Percentiles rank a stretch among this genome's conserved stretches.
Conservation (phyloP, 352 stramenopile genomes). For the Globisporangium splendens region DNA sequence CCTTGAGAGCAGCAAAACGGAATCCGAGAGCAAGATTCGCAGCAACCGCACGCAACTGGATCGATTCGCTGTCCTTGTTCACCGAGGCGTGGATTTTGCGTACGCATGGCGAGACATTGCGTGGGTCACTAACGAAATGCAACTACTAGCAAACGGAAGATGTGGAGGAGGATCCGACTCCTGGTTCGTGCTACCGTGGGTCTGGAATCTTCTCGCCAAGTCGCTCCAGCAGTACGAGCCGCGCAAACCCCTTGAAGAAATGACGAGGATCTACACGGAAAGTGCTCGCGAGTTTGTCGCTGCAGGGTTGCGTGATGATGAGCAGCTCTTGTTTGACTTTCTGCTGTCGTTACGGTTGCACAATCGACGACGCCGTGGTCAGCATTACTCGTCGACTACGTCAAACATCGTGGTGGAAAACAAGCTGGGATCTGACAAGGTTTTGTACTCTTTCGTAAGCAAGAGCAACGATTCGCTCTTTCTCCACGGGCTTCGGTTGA, state of each 20-base stretch:
- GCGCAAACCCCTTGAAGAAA: slow-evolving; percentile 18
- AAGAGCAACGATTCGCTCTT: slow-evolving; percentile 23
- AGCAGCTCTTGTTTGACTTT: slow-evolving; percentile 33
- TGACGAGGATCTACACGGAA: slow-evolving; percentile 14
- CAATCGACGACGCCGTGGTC: slow-evolving; percentile 4
- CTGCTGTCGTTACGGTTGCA: slow-evolving; percentile 35
- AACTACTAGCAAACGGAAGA: background rate
- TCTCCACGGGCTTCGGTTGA: slow-evolving; percentile 19
- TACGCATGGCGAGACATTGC: slow-evolving; percentile 30
- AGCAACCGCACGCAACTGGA: slow-evolving; percentile 19
- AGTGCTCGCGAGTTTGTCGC: slow-evolving; percentile 14
- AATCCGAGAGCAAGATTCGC: slow-evolving; percentile 35
- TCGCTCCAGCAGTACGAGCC: slow-evolving; percentile 8
- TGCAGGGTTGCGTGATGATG: slow-evolving; percentile 28
- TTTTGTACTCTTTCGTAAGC: slow-evolving; percentile 4
- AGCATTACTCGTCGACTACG: too few species aligned
- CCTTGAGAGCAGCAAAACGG: slow-evolving; percentile 37
- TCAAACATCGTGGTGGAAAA: too few species aligned
- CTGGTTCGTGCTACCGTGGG: slow-evolving; percentile 18
- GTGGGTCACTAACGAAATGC: too few species aligned
- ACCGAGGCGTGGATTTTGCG: slow-evolving; percentile 31
- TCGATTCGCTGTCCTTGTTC: slow-evolving; percentile 23
- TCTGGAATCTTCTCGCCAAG: slow-evolving; percentile 35
- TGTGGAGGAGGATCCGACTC: background rate
- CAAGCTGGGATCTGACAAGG: too few species aligned